Conservation (phyloP, 2,329 filamentous ascomycete genomes). For the Drechslera avenae region DNA sequence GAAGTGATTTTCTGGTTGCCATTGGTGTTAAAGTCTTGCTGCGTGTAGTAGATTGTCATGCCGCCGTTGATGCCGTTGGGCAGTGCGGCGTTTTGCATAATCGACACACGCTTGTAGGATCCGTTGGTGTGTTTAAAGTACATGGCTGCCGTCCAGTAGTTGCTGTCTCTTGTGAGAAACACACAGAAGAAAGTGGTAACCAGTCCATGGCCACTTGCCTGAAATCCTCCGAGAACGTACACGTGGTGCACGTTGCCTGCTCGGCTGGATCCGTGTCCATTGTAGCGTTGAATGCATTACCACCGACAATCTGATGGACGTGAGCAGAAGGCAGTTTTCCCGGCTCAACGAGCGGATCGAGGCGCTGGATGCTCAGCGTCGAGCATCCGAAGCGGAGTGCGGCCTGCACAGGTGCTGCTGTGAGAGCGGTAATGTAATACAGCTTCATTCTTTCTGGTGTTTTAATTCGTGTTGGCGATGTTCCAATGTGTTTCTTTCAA, state of each 20-base stretch:
- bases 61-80: slow-evolving; percentile 35
- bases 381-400: slow-evolving; percentile 34
- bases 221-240: slow-evolving; percentile 26
- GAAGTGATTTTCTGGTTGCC: slow-evolving; percentile 32
- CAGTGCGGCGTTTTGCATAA: slow-evolving; percentile 21
- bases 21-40: slow-evolving; percentile 43
- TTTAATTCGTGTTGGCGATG: background rate
- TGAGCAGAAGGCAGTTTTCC: slow-evolving; percentile 26
- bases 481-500: background rate
- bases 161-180: slow-evolving; percentile 6
- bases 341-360: slow-evolving; percentile 35
- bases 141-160: slow-evolving; percentile 41
- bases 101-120: slow-evolving; percentile 34
- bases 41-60: slow-evolving; percentile 41
- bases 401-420: slow-evolving; percentile 23
- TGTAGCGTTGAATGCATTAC: slow-evolving; percentile 28
- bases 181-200: background rate
- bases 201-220: slow-evolving; percentile 12
- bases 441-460: slow-evolving; percentile 25
- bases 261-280: slow-evolving; percentile 21
- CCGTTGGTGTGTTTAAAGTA: slow-evolving; percentile 38
- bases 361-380: slow-evolving; percentile 30
- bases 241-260: slow-evolving; percentile 21
- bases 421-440: slow-evolving; percentile 18
- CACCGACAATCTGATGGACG: slow-evolving; percentile 29